Percentiles rank a stretch among this genome's conserved stretches.
phyloP scores from a whole-genome alignment of 163 green algal genomes.

The Scenedesmus sp. region DNA sequence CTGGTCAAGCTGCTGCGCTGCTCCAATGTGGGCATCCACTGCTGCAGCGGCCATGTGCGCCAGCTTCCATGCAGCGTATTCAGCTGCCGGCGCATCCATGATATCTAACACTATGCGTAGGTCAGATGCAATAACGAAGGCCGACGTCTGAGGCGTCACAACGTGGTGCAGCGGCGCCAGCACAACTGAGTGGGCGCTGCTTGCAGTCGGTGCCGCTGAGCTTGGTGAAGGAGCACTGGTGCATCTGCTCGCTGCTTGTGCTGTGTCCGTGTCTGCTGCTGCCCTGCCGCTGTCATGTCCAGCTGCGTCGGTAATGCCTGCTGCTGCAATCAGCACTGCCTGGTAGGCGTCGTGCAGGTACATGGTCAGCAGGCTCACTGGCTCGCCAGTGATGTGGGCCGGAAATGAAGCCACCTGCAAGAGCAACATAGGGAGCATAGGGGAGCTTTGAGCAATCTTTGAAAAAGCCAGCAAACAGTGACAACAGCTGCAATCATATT shows the following conservation, averaged over 20 bases:
- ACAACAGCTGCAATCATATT: no score
- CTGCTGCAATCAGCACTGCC: constrained; percentile 8
- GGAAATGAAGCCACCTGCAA: constrained; percentile 16
- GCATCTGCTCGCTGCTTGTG: neutral
- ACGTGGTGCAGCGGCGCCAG: constrained; percentile 22
- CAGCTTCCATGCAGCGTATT: constrained; percentile 5
- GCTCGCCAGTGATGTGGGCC: neutral
- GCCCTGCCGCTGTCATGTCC: neutral
- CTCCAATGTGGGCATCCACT: no score
- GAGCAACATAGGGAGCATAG: neutral
- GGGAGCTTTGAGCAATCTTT: no score
- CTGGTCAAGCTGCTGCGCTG: neutral
- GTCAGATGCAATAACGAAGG: constrained; percentile 38
- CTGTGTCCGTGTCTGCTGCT: neutral
- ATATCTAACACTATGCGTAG: constrained; percentile 37
- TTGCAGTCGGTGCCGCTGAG: neutral
- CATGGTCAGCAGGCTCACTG: neutral
- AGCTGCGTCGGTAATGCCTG: neutral
- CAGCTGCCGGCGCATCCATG: constrained; percentile 8
- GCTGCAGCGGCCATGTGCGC: neutral
- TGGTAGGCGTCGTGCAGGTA: constrained; percentile 15
- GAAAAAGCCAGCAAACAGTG: no score
- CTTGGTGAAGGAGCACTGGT: neutral
- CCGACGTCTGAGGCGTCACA: neutral
- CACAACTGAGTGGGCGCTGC: neutral